phyloP scores from a whole-genome alignment of 208 protist genomes.

The Trypanosoma congolense region DNA sequence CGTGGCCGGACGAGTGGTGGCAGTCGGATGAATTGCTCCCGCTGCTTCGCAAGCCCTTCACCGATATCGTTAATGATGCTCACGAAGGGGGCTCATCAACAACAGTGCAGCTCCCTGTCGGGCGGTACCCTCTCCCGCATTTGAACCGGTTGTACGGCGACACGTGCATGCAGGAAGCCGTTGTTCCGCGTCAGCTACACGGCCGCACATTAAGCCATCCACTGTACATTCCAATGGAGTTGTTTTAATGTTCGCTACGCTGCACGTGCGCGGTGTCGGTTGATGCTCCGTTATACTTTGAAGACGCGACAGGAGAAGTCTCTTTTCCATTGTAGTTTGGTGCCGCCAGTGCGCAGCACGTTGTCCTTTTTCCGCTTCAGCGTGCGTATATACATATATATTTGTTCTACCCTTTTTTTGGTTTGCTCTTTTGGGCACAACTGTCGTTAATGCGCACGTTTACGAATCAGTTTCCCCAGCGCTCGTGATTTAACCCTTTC shows the following conservation, averaged over 20 bases:
- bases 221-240: constrained; percentile 16
- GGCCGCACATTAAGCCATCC: constrained; percentile 16
- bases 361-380: too few relatives aligned
- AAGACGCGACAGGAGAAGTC: too few relatives aligned
- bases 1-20: constrained; percentile 28
- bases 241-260: constrained; percentile 1
- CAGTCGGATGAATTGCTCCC: constrained; percentile 19
- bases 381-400: too few relatives aligned
- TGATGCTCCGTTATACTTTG: too few relatives aligned
- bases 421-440: too few relatives aligned
- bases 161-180: constrained; percentile 20
- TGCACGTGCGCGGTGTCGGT: too few relatives aligned
- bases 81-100: not conserved
- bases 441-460: too few relatives aligned
- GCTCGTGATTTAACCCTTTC: too few relatives aligned
- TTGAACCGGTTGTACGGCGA: constrained; percentile 12
- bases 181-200: constrained; percentile 20
- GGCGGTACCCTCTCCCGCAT: constrained; percentile 5
- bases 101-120: constrained; percentile 11
- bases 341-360: too few relatives aligned
- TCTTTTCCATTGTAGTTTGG: too few relatives aligned
- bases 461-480: too few relatives aligned
- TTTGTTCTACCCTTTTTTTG: too few relatives aligned
- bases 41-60: constrained; percentile 8
- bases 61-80: not conserved